phyloP scores from a whole-genome alignment of 805 yeast genomes.

The Pichia scutulata region DNA sequence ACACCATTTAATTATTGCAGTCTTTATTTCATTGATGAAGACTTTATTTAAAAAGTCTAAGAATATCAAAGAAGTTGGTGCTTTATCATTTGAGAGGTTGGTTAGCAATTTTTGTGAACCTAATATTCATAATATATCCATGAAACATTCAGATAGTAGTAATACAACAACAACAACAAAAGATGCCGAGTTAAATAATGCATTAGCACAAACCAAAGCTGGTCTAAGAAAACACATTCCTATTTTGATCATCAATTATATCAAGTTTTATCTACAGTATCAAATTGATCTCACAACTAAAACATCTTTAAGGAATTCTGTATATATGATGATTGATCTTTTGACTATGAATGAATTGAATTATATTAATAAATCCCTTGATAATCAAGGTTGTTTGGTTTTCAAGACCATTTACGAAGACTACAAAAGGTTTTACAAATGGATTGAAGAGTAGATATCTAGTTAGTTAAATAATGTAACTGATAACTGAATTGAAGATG shows the following conservation, averaged over 20 bases:
- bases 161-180: constrained; percentile 10
- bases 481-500: too few relatives aligned
- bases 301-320: constrained; percentile 44
- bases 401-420: constrained; percentile 62
- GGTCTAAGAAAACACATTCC: constrained; percentile 60
- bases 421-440: constrained; percentile 71
- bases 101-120: constrained; percentile 73
- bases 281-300: constrained; percentile 41
- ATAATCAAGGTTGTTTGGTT: constrained; percentile 58
- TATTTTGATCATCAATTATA: constrained; percentile 49
- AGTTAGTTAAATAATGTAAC: too few relatives aligned
- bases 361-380: constrained; percentile 56
- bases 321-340: constrained; percentile 60
- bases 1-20: constrained; percentile 53
- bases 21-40: constrained; percentile 44
- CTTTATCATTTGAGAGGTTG: constrained; percentile 47
- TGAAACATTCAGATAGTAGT: constrained; percentile 3
- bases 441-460: constrained; percentile 53
- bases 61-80: constrained; percentile 27
- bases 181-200: constrained; percentile 39
- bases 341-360: constrained; percentile 60
- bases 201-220: constrained; percentile 46
- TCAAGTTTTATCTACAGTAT: constrained; percentile 42
- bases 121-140: constrained; percentile 13
- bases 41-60: constrained; percentile 29